Base-by-base conservation (phyloP, 176 grass and related monocot genomes). In the Oryza meyeriana region DNA sequence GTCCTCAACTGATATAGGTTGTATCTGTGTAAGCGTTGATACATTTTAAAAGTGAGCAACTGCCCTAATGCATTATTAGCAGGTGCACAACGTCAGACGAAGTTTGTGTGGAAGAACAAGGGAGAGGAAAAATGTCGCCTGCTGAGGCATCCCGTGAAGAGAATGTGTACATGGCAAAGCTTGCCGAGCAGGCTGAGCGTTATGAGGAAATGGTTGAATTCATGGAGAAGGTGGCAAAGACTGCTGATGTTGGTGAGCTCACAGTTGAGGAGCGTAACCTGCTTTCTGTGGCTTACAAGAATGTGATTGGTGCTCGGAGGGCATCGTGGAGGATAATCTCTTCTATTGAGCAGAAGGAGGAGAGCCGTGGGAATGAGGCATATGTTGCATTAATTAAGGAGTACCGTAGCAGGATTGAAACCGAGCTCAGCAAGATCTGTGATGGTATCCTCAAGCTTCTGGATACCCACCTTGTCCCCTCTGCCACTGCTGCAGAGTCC, bases 301-400 rank as follows among this genome's bases (percentile, higher is more conserved):
- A 90, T 27, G 88, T 90, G 62, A 90, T 90, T 28, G 88, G 88
- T 34, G 88, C 88, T 10, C 84, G 88, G 27, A 71, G 88, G 50
- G 88, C 88, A 0, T 90, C 88, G 10, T 90, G 88, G 88, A 85
- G 88, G 36, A 90, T 90, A 69, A 79, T 90, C 75, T 90, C 88
- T 14, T 90, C 88, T 61, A 90, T 90, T 24, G 88, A 90, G 88
- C 88, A 90, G 84, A 90, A 90, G 80, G 88, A 90, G 69, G 88
- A 90, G 69, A 90, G 84, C 80, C 88, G 88, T 24, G 88, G 88
- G 0, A 90, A 90, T 4, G 80, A 90, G 69, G 61, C 81, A n/a
- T 85, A 90, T 64, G 88, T 90, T 0, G 34, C 61, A 12, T 42
- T 72, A 17, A 90, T 90, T 39, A 90, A 90, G 75, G 88, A 83